Evolutionary conservation across 148 eudicot species (phyloP).

Genomic region (Camellia lanceoleosa): DNA sequence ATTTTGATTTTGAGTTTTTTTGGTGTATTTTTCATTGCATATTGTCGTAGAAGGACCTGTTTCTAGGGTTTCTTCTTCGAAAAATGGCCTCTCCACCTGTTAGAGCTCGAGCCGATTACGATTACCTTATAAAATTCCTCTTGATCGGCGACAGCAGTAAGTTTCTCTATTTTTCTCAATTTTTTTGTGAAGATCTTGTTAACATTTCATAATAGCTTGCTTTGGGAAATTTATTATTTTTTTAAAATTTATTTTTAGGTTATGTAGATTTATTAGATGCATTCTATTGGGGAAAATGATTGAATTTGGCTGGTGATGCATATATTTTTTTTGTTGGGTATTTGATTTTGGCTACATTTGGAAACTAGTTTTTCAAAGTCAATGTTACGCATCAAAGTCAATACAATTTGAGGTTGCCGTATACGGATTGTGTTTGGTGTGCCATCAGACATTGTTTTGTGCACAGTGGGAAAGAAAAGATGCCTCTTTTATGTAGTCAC

Average conservation of each 20-base stretch:
- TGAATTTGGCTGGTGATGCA: background rate
- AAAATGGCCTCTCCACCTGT: slow-evolving; percentile 68
- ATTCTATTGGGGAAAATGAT: background rate
- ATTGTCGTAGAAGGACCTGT: slow-evolving; percentile 2
- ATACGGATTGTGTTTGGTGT: background rate
- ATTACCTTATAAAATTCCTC: too few species aligned
- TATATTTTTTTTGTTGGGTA: background rate
- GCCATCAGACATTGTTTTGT: background rate
- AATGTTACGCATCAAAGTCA: background rate
- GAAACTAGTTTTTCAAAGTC: background rate
- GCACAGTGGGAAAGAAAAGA: background rate
- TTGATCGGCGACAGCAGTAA: too few species aligned
- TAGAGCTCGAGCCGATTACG: slow-evolving; percentile 64
- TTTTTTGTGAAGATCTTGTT: background rate
- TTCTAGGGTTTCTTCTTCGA: slow-evolving; percentile 24
- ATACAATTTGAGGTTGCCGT: background rate
- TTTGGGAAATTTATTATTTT: background rate
- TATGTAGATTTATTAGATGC: background rate
- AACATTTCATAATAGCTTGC: background rate
- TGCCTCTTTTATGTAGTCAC: background rate
- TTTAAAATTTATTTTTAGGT: background rate
- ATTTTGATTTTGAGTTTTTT: background rate
- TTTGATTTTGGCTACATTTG: background rate
- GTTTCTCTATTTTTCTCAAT: too few species aligned
- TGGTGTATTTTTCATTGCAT: background rate